Conservation (phyloP, 495 filamentous ascomycete species). For the Chaetomidium leptoderma region DNA sequence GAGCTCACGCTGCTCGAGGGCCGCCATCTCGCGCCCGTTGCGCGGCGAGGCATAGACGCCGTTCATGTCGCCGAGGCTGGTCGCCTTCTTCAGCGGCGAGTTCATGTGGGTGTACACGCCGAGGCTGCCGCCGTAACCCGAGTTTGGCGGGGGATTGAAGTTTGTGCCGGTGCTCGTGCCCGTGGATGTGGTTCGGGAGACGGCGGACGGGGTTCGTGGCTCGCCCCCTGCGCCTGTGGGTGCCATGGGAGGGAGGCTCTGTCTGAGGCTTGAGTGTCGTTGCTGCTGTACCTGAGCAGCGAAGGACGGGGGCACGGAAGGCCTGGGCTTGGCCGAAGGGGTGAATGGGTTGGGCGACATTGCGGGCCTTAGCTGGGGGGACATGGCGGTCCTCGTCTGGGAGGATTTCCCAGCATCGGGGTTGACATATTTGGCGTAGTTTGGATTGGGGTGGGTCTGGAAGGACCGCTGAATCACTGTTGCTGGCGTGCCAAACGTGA, state of each 20-base stretch:
- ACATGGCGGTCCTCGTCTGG: constrained; percentile 23
- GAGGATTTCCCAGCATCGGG: constrained; percentile 48
- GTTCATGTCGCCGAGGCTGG: constrained; percentile 45
- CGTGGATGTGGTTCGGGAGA: constrained; percentile 10
- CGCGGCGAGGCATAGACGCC: constrained; percentile 36
- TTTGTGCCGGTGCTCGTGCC: constrained; percentile 1
- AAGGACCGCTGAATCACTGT: constrained; percentile 78
- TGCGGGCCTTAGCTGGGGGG: constrained; percentile 16
- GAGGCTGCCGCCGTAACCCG: constrained; percentile 62
- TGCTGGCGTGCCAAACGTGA: constrained; percentile 72
- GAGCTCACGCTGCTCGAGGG: constrained; percentile 42
- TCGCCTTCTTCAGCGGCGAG: constrained; percentile 68
- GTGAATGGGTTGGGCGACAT: constrained; percentile 32
- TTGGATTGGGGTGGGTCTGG: constrained; percentile 79
- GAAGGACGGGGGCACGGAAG: constrained; percentile 1
- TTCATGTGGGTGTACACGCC: constrained; percentile 77
- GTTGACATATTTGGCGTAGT: constrained; percentile 75
- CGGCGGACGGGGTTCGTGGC: background rate
- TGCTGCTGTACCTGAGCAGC: constrained; percentile 16
- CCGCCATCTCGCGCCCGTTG: constrained; percentile 53
- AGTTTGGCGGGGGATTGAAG: constrained; percentile 13
- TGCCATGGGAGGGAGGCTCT: constrained; percentile 12
- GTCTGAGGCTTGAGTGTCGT: constrained; percentile 17
- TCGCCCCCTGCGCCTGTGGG: background rate
- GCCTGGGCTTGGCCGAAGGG: constrained; percentile 23